Evolutionary conservation across 176 grass and related monocot genomes (phyloP).

Genomic region (Oryza brachyantha): DNA sequence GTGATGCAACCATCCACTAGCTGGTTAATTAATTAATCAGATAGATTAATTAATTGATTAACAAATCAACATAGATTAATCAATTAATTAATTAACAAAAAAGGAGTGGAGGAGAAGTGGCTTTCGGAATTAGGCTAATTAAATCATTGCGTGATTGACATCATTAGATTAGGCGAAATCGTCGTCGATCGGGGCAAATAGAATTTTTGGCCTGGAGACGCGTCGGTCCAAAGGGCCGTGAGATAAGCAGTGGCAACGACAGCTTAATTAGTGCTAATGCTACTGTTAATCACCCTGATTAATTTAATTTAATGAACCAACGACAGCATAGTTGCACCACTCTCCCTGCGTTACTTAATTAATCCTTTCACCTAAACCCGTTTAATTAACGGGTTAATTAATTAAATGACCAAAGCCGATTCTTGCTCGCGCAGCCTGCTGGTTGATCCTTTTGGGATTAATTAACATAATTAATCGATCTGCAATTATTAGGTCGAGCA

Average conservation of each 20-base stretch:
- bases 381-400: conserved; percentile 27
- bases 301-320: not conserved
- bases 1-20: conserved; percentile 8
- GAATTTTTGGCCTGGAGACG: not conserved
- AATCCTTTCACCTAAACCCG: conserved; percentile 25
- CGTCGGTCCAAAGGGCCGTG: conserved; percentile 7
- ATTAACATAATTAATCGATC: not conserved
- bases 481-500: not conserved
- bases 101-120: conserved; percentile 27
- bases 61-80: too few relatives aligned
- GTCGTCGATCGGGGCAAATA: not conserved
- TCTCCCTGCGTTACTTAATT: not conserved
- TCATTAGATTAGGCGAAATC: conserved; percentile 41
- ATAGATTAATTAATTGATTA: not conserved
- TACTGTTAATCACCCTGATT: not conserved
- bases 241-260: not conserved
- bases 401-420: not conserved
- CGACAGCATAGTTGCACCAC: not conserved
- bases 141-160: conserved; percentile 13
- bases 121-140: conserved; percentile 29
- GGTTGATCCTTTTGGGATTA: not conserved
- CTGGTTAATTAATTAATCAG: not conserved
- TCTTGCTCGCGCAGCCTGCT: not conserved
- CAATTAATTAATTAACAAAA: not conserved
- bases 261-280: not conserved